Conservation (phyloP, 1,284 basidiomycete species). For the Ceratorhiza oryzae-sativae region DNA sequence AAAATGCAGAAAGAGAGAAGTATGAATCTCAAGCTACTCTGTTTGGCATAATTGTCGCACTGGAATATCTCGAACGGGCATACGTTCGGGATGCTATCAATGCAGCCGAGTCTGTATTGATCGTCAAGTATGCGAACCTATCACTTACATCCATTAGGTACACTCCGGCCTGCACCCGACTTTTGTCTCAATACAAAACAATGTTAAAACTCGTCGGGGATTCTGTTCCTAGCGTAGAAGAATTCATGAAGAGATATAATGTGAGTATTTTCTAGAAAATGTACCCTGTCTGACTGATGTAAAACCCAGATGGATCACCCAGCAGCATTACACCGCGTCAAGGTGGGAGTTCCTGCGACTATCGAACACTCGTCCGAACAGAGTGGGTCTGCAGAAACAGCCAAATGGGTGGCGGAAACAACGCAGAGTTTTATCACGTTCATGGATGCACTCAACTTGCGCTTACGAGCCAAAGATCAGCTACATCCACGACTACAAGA, state of each 20-base stretch:
- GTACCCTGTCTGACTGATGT: neutral
- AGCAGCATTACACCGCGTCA: constrained; percentile 87
- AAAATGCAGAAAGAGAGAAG: constrained; percentile 89
- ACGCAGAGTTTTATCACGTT: constrained; percentile 99
- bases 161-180: constrained; percentile 90
- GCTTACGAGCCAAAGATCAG: constrained; percentile 94
- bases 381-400: constrained; percentile 76
- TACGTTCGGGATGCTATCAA: constrained; percentile 93
- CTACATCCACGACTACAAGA: constrained; percentile 94
- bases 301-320: constrained; percentile 87
- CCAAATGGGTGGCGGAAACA: constrained; percentile 98
- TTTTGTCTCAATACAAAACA: constrained; percentile 96
- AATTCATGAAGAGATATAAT: constrained; percentile 90
- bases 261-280: constrained; percentile 57
- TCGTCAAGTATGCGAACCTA: neutral
- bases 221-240: constrained; percentile 81
- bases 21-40: constrained; percentile 90
- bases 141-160: constrained; percentile 65
- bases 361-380: constrained; percentile 86
- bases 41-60: constrained; percentile 87
- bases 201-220: constrained; percentile 92
- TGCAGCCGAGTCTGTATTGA: constrained; percentile 81
- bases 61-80: constrained; percentile 95
- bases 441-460: constrained; percentile 95
- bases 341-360: constrained; percentile 94